Evolutionary conservation across 2,329 filamentous ascomycete genomes (phyloP), one percentile per base, ranked within the genome.

Genomic region (Aspergillus intermedius): DNA sequence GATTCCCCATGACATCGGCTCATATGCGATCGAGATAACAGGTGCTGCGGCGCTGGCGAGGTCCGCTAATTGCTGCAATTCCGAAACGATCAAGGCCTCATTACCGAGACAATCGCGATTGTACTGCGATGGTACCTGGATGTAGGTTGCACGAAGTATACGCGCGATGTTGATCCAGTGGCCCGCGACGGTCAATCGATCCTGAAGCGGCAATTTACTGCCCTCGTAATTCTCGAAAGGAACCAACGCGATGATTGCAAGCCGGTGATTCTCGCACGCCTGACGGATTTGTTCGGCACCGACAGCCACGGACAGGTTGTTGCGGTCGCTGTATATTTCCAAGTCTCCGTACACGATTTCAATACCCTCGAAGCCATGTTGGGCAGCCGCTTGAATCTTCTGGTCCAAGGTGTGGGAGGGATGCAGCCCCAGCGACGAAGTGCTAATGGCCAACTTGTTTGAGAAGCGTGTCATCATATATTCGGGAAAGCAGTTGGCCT

Each of bases 161-260:
- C 56, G 51, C 8, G 60, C 58, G 8, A 63, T 44, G 3, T 60
- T 54, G 10, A 69, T 53, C 69, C 67, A 70, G n/a, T 61, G 56
- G 4, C 39, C 28, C 3, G 65, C 66, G 2, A 45, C 51, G 2
- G 53, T 19, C 2, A 71, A 56, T 46, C 68, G 54, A 1, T 61
- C 53, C 1, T 48, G 5, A 2, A 71, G 50, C 0, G 62, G 57
- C 0, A 58, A 52, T 21, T 45, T 47, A 13, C 61, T 47, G 28
- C 67, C 68, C 51, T 71, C 66, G 46, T 64, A 70, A 49, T 69
- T 68, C 47, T 68, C 62, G 19, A 71, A 68, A 1, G 67, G 60
- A 4, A 60, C 65, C 12, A 68, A 42, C 1, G 62, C 54, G 3
- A 70, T 15, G 3, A 68, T 60, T 7, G 56, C 47, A 1, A 70